Evolutionary conservation across 2,329 filamentous ascomycete genomes (phyloP), one percentile per base, ranked within the genome.

Genomic region (Aspergillus amoenus): DNA sequence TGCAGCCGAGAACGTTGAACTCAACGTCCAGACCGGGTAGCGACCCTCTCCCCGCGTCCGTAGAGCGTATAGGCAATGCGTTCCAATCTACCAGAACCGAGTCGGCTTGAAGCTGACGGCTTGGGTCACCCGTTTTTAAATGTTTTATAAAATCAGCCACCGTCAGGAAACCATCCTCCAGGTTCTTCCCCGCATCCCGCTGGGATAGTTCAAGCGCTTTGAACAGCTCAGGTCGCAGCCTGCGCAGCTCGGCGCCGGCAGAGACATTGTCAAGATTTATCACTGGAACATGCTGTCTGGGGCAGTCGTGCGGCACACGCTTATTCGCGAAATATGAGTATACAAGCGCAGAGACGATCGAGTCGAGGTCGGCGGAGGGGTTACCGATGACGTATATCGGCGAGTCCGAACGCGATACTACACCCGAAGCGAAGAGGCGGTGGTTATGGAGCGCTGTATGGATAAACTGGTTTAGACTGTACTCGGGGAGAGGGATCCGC

Each of bases 331-430:
- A 77, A 69, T 86, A 88, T 37, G 84, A 81, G 66, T 83, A 86
- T n/a, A 86, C 68, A 37, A 88, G 75, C 7, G 84, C 82, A 56
- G 81, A 82, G 56, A 84, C 81, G 66, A 87, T 82, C 27, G 84
- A 87, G 73, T 88, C 85, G 55, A 88, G 79, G 67, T 88, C 85
- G 66, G 73, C 73, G n/a, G 76, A 76, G 13, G 74, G 71, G 52
- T 80, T 78, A 21, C 75, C 77, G 39, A 78, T 64, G 18, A 79
- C 76, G 55, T 77, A 75, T 22, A 76, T 68, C 0, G 70, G 71
- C 13, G 68, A 41, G 34, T 72, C 64, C 1, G 55, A 48, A 22
- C 57, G 57, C 1, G 63, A 44, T 5, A 65, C 56, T 7, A 57
- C 30, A 15, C 64, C 63, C 11, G 64, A 57, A 2, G 72, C 47